phyloP scores from a whole-genome alignment of 2,329 filamentous ascomycete genomes.

The Ophioceras dolichostomum region DNA sequence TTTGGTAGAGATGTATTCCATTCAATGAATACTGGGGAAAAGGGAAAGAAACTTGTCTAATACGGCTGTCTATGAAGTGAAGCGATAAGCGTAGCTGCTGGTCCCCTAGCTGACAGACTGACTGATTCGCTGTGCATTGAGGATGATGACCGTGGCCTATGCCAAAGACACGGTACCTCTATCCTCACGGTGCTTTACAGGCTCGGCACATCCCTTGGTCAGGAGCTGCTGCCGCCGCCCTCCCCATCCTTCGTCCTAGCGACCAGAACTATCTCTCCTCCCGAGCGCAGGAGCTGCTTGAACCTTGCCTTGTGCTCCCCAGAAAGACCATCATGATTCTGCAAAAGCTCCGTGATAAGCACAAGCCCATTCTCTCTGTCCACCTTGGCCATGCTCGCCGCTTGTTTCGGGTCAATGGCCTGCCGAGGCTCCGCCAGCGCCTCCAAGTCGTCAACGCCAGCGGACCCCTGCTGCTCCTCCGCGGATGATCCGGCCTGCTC shows the following conservation, averaged over 20 bases:
- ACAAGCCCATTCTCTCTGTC: conserved; percentile 52
- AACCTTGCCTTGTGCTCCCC: conserved; percentile 26
- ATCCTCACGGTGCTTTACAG: too few relatives aligned
- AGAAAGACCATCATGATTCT: conserved; percentile 25
- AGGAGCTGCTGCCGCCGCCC: too few relatives aligned
- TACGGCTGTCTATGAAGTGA: too few relatives aligned
- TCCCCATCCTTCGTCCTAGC: conserved; percentile 8
- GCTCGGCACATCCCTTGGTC: too few relatives aligned
- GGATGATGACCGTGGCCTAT: too few relatives aligned
- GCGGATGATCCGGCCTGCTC: neutral
- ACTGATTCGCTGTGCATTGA: too few relatives aligned
- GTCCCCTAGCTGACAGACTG: too few relatives aligned
- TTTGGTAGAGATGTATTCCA: conserved; percentile 21
- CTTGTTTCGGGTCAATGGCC: conserved; percentile 27
- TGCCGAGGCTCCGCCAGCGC: conserved; percentile 30
- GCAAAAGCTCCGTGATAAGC: conserved; percentile 41
- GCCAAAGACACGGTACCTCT: too few relatives aligned
- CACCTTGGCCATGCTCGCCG: conserved; percentile 32
- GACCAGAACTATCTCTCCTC: conserved; percentile 28
- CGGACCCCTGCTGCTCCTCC: conserved; percentile 8
- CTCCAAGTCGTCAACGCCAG: conserved; percentile 11
- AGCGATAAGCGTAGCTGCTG: too few relatives aligned
- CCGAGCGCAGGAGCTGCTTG: conserved; percentile 35
- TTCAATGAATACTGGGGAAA: conserved; percentile 20
- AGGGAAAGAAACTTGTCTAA: too few relatives aligned